Conservation (phyloP, 441 rosid genomes). For the Francoa sonchifolia region DNA sequence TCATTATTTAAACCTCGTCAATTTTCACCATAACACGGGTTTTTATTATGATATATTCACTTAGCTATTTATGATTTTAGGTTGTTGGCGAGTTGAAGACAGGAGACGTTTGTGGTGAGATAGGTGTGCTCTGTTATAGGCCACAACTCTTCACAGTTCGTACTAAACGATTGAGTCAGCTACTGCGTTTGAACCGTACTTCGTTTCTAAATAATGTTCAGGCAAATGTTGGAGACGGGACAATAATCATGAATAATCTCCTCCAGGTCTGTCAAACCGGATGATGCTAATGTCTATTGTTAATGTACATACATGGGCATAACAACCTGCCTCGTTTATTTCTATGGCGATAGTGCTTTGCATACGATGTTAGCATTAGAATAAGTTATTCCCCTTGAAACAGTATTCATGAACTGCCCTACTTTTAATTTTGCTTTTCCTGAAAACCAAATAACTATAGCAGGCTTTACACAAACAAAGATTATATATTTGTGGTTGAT, state of each 20-base stretch:
- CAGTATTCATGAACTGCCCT: too few relatives aligned
- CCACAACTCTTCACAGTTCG: slow-evolving; percentile 82
- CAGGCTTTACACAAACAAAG: too few relatives aligned
- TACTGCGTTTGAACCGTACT: slow-evolving; percentile 78
- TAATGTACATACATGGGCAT: too few relatives aligned
- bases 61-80: slow-evolving; percentile 21
- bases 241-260: slow-evolving; percentile 76
- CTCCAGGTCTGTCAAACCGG: slow-evolving; percentile 46
- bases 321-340: too few relatives aligned
- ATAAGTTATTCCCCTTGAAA: too few relatives aligned
- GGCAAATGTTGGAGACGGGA: slow-evolving; percentile 82
- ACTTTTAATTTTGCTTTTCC: neutral
- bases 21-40: slow-evolving; percentile 5
- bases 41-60: neutral
- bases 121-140: slow-evolving; percentile 72
- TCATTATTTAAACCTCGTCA: neutral
- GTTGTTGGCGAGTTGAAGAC: slow-evolving; percentile 49
- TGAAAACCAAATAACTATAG: too few relatives aligned
- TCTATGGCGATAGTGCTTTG: too few relatives aligned
- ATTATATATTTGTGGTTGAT: slow-evolving; percentile 10
- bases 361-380: too few relatives aligned
- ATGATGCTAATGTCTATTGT: neutral
- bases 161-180: slow-evolving; percentile 66
- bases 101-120: slow-evolving; percentile 73
- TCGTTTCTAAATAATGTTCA: slow-evolving; percentile 58